A percentile compares a stretch with the other conserved stretches of the same genome.
Conservation (phyloP, 2,329 filamentous ascomycete species). For the Cordyceps fumosorosea region DNA sequence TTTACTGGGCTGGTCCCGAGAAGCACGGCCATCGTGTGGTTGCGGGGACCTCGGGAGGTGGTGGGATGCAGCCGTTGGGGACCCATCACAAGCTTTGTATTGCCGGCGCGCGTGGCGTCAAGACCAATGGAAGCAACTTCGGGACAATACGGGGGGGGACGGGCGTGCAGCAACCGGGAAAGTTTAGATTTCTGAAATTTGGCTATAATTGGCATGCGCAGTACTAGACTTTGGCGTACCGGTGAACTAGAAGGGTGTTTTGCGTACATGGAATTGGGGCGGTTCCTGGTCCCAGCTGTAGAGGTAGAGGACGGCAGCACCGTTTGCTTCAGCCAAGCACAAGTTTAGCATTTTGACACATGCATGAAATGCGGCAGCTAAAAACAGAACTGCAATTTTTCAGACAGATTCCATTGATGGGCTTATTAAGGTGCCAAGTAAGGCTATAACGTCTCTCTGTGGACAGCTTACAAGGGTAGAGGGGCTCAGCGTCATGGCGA, state of each 20-base stretch:
- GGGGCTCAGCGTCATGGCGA: not conserved
- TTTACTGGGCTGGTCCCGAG: not conserved
- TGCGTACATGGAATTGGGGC: too few species aligned
- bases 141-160: constrained; percentile 2
- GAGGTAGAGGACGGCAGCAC: too few species aligned
- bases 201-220: not conserved
- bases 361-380: too few species aligned
- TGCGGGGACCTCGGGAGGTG: constrained; percentile 5
- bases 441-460: not conserved
- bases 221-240: too few species aligned
- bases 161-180: not conserved
- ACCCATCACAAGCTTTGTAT: constrained; percentile 8
- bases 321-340: too few species aligned
- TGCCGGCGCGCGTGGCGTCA: not conserved
- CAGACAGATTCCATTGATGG: too few species aligned
- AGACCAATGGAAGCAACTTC: not conserved
- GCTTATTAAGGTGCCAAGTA: too few species aligned
- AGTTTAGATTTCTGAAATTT: not conserved
- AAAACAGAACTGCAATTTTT: too few species aligned
- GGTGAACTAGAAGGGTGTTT: too few species aligned
- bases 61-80: not conserved
- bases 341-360: too few species aligned
- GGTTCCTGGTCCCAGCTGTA: too few species aligned
- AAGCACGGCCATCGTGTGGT: not conserved
- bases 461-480: not conserved